Base-by-base conservation (phyloP, 108 stramenopile species). In the Chaetoceros tenuissimus region DNA sequence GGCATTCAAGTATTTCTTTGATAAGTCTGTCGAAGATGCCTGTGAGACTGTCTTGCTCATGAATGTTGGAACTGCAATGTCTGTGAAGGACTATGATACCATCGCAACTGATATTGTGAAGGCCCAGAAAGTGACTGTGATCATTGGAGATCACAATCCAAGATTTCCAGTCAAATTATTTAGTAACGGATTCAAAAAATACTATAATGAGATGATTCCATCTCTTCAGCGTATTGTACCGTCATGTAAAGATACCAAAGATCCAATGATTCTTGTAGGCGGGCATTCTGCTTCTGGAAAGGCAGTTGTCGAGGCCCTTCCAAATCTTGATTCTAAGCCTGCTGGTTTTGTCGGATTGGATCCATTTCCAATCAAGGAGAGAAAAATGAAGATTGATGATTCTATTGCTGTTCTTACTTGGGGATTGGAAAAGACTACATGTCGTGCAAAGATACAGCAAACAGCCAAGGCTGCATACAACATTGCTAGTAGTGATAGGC, bases 251-350 rank as follows among this genome's bases (percentile, higher is more conserved):
- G n/a, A 5, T 27, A 24, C 48, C 2, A 19, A 46, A 28, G n/a
- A 48, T 0, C 28, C 26, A 21, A 16, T 69, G 40, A 40, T 40
- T 13, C 16, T 71, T 0, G 28, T 71, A 24, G 69, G 69, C 24
- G 63, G 63, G 0, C 69, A 71, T 60, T 64, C 63, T 7, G 56
- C 69, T n/a, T 55, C 57, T 53, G 63, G 69, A 0, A 49, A 64
- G 60, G 69, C 63, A 24, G 56, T 63, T 3, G 29, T 71, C 24
- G 46, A 53, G 26, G 63, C 69, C 1, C 26, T 49, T 21, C 53
- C 55, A 45, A 46, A 54, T 25, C 43, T 17, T 5, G 28, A 62
- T 16, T 31, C 29, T 7, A 24, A 16, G 17, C 57, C 63, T 7
- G n/a, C 24, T 28, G 68, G 68, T 28, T 71, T 53, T 31, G 24